Conservation (phyloP, 805 yeast species). For the Suhomyces sp. region DNA sequence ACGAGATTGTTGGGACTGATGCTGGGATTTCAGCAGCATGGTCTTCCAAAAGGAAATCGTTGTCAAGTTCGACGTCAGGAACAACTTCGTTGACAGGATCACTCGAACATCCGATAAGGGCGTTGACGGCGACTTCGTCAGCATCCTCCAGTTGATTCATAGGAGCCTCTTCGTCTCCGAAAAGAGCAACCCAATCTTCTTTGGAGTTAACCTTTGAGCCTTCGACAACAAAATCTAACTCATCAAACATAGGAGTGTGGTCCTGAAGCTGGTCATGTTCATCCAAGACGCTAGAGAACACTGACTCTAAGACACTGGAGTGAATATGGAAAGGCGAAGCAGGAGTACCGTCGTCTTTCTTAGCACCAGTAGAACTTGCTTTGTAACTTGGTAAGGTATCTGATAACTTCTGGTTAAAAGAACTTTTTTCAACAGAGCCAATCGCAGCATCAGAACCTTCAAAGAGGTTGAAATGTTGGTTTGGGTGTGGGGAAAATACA, state of each 20-base stretch:
- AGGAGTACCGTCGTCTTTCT: constrained; percentile 8
- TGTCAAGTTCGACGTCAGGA: not conserved
- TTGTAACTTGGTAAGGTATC: constrained; percentile 6
- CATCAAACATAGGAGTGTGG: constrained; percentile 61
- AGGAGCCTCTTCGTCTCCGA: constrained; percentile 29
- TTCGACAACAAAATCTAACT: constrained; percentile 42
- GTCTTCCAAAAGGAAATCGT: constrained; percentile 4
- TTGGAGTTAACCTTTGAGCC: constrained; percentile 37
- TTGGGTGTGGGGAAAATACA: constrained; percentile 17
- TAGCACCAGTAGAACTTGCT: not conserved
- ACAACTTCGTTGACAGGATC: not conserved
- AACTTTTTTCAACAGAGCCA: constrained; percentile 3
- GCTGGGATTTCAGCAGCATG: constrained; percentile 6
- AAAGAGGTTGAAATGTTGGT: constrained; percentile 7
- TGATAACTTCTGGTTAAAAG: constrained; percentile 1
- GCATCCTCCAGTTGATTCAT: not conserved
- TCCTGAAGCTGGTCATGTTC: constrained; percentile 33
- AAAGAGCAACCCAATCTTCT: constrained; percentile 63
- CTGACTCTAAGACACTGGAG: constrained; percentile 50
- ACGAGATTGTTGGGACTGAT: constrained; percentile 5
- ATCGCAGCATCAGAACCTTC: constrained; percentile 4
- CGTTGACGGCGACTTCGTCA: not conserved
- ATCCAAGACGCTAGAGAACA: constrained; percentile 41
- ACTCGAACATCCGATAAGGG: not conserved
- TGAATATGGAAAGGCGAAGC: constrained; percentile 53